A percentile compares a stretch with the other conserved stretches of the same genome.
These are phyloP conservation scores for Ascocoryne sarcoides DNA, from an alignment of 2,329 filamentous ascomycete species.

Conservation along the genomic window DNA sequence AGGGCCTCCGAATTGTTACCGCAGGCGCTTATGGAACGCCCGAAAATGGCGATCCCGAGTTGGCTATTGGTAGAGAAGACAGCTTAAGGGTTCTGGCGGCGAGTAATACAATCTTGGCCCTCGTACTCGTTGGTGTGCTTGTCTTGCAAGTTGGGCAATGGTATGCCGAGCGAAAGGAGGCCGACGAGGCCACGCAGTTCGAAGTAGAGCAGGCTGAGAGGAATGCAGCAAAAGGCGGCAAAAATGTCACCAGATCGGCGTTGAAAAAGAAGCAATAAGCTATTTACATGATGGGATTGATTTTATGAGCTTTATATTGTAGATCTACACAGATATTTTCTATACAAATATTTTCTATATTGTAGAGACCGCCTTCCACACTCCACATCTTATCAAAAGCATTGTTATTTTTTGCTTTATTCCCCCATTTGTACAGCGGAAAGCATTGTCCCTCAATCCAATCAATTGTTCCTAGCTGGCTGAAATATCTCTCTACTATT, in stretches of 20 bases:
- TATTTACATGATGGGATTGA: too few relatives aligned
- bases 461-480: too few relatives aligned
- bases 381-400: too few relatives aligned
- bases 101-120: conserved; percentile 90
- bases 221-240: conserved; percentile 30
- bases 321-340: too few relatives aligned
- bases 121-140: conserved; percentile 84
- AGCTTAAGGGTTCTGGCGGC: conserved; percentile 83
- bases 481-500: too few relatives aligned
- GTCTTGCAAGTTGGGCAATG: conserved; percentile 94
- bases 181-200: conserved; percentile 64
- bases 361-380: too few relatives aligned
- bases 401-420: too few relatives aligned
- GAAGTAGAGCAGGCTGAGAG: conserved; percentile 44
- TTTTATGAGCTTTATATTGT: too few relatives aligned
- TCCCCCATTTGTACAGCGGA: too few relatives aligned
- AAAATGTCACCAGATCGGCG: conserved; percentile 21
- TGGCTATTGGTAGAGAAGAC: conserved; percentile 75
- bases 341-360: too few relatives aligned
- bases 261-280: conserved; percentile 31
- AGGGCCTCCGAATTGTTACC: conserved; percentile 78
- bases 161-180: conserved; percentile 94
- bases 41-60: conserved; percentile 38
- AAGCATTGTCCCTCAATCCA: too few relatives aligned
- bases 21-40: conserved; percentile 46